Evolutionary conservation across 1,284 basidiomycete species (phyloP).

Genomic region (Boletus calvinii): DNA sequence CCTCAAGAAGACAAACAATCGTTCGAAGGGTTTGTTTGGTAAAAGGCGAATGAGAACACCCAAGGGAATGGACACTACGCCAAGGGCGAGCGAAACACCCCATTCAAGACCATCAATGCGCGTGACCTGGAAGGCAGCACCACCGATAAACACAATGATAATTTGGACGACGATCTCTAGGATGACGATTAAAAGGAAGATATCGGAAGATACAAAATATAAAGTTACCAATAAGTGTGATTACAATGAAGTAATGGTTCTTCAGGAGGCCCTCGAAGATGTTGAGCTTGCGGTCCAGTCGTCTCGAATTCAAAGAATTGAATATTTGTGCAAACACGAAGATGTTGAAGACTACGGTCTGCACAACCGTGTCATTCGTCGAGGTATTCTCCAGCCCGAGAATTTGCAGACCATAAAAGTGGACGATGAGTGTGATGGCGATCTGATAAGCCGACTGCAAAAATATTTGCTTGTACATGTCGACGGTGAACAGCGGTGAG

Average conservation of each 20-base stretch:
- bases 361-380: constrained; percentile 56
- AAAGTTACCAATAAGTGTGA: constrained; percentile 76
- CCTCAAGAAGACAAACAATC: constrained; percentile 61
- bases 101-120: constrained; percentile 81
- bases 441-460: constrained; percentile 91
- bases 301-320: constrained; percentile 91
- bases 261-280: constrained; percentile 81
- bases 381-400: constrained; percentile 55
- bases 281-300: constrained; percentile 85
- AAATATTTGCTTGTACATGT: constrained; percentile 95
- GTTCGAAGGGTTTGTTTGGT: constrained; percentile 81
- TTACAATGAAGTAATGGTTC: constrained; percentile 87
- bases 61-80: constrained; percentile 84
- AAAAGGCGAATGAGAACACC: constrained; percentile 81
- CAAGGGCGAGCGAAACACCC: constrained; percentile 90
- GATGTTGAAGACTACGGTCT: constrained; percentile 92
- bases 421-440: constrained; percentile 81
- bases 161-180: constrained; percentile 85
- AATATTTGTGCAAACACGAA: constrained; percentile 97
- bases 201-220: not conserved
- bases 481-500: constrained; percentile 84
- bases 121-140: constrained; percentile 90
- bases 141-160: constrained; percentile 89
- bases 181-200: not conserved
- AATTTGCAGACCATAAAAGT: constrained; percentile 80